A percentile compares a stretch with the other conserved stretches of the same genome.
These are phyloP conservation scores for Parmelia sp. DNA, from an alignment of 495 filamentous ascomycete genomes.

Conservation along the genomic window DNA sequence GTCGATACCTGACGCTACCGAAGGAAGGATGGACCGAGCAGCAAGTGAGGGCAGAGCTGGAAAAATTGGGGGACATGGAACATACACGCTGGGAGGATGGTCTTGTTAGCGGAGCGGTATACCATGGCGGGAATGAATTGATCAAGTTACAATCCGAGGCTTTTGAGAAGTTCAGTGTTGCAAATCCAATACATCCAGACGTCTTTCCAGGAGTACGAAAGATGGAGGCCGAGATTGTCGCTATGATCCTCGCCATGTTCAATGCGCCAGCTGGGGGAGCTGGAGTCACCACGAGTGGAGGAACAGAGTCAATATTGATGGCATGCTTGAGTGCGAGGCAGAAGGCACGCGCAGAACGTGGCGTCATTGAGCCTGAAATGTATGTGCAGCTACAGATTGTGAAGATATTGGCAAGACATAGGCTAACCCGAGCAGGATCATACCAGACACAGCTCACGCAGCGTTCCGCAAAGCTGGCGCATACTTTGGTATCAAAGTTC, in stretches of 20 bases:
- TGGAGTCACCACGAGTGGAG: conserved; percentile 86
- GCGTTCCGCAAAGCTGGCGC: conserved; percentile 91
- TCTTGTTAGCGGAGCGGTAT: conserved; percentile 88
- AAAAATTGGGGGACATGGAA: conserved; percentile 73
- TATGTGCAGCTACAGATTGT: background rate
- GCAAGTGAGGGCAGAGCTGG: conserved; percentile 71
- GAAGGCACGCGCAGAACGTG: conserved; percentile 77
- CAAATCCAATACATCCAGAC: conserved; percentile 99
- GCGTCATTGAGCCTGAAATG: conserved; percentile 94
- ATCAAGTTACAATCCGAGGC: conserved; percentile 83
- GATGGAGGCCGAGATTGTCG: conserved; percentile 98
- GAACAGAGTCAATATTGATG: conserved; percentile 95
- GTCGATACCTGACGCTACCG: conserved; percentile 69
- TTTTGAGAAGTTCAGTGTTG: conserved; percentile 84
- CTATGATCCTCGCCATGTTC: conserved; percentile 91
- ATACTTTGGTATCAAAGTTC: conserved; percentile 93
- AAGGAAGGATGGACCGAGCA: conserved; percentile 81
- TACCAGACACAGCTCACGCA: conserved; percentile 89
- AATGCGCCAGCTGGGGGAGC: conserved; percentile 78
- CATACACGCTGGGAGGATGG: conserved; percentile 97
- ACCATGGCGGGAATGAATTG: conserved; percentile 84
- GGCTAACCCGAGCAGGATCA: conserved; percentile 54
- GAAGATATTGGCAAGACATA: background rate
- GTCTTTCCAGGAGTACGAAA: conserved; percentile 97
- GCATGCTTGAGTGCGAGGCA: conserved; percentile 82